Base-by-base conservation (phyloP, 441 rosid species). In the Populus hybrid region DNA sequence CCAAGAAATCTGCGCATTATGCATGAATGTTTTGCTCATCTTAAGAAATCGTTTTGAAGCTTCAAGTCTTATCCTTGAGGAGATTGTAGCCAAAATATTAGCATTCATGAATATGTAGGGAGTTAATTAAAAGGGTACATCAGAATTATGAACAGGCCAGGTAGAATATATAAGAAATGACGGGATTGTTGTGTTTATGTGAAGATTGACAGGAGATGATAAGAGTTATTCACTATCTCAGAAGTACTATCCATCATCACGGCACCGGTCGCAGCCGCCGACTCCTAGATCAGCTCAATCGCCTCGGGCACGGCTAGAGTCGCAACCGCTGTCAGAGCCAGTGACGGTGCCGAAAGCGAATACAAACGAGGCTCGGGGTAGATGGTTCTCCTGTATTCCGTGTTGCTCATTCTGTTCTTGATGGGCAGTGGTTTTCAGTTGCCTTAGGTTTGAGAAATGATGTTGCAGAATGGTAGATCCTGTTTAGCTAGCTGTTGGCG, bases 341-440 rank as follows among this genome's bases (percentile, higher is more conserved):
- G 75, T 82, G 5, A 78, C 83, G 54, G 26, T 83, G 28, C 73
- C 87, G 9, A 87, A 86, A 74, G 46, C 80, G 72, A 54, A 78
- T 74, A 26, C 78, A 73, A 66, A 73, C 36, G 65, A 65, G 9
- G 69, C 57, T 50, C 83, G 54, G 40, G 35, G 70, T 35, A 88
- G n/a, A 81, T 89, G 97, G 94, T 83, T 86, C 21, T 85, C 90
- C 73, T 88, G 95, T 83, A 84, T 89, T 40, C 81, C 91, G 61
- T 89, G 97, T 78, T 89, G 94, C 79, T 68, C 88, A 7, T 74
- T 72, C 21, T 77, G 86, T 61, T 77, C 76, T 35, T 80, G 77
- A 80, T 16, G 46, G 3, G 26, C n/a, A 16, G 20, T 6, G 5
- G 34, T 11, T 66, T 35, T 42, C 20, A 18, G 63, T 67, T 38